Conservation (phyloP, 2,329 filamentous ascomycete genomes). For the Penicillium sp. region DNA sequence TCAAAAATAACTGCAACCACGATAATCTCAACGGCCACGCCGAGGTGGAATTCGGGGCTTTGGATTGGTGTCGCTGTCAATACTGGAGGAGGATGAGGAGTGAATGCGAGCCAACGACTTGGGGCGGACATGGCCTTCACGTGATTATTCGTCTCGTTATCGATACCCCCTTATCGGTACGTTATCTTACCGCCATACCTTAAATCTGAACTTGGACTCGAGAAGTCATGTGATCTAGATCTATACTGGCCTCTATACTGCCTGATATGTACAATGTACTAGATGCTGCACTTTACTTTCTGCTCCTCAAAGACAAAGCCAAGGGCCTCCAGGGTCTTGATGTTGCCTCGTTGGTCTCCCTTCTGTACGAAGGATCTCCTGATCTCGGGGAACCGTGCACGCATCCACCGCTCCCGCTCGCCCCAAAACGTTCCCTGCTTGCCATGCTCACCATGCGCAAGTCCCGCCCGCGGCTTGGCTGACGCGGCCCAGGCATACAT, state of each 20-base stretch:
- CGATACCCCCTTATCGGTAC: background rate
- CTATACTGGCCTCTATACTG: background rate
- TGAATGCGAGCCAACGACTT: slow-evolving; percentile 1
- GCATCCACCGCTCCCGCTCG: slow-evolving; percentile 70
- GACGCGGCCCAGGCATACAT: slow-evolving; percentile 47
- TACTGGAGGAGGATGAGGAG: slow-evolving; percentile 1
- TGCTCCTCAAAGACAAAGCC: slow-evolving; percentile 63
- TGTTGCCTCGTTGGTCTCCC: slow-evolving; percentile 59
- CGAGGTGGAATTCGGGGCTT: background rate
- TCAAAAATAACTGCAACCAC: background rate
- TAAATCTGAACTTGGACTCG: background rate
- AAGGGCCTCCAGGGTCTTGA: slow-evolving; percentile 69
- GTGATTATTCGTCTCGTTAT: slow-evolving; percentile 30
- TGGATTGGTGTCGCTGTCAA: background rate
- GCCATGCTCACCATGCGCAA: slow-evolving; percentile 53
- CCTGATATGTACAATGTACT: background rate
- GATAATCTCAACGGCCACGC: background rate
- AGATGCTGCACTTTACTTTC: slow-evolving; percentile 18
- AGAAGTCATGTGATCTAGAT: background rate
- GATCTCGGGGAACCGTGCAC: slow-evolving; percentile 67
- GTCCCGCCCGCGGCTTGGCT: slow-evolving; percentile 38
- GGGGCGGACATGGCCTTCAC: slow-evolving; percentile 28
- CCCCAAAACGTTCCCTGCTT: slow-evolving; percentile 74
- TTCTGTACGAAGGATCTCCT: slow-evolving; percentile 70
- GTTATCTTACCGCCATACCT: background rate